Conservation (phyloP, 1,284 basidiomycete species). For the Mycena citricolor region DNA sequence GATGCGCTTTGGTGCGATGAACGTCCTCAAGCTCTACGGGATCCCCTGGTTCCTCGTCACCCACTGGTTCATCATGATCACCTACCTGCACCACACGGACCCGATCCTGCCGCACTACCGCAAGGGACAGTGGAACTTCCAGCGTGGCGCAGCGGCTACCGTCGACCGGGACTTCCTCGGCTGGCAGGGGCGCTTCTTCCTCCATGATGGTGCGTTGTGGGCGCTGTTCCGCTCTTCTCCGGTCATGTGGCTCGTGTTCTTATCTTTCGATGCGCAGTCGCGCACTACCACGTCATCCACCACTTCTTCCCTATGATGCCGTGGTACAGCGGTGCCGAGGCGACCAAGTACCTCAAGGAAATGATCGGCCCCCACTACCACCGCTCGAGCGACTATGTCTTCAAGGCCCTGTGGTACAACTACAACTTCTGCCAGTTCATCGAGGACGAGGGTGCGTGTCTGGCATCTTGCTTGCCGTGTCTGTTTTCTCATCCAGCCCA, state of each 20-base stretch:
- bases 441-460: constrained; percentile 45
- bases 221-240: too few relatives aligned
- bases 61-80: constrained; percentile 45
- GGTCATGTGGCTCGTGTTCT: too few relatives aligned
- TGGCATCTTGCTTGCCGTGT: too few relatives aligned
- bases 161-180: constrained; percentile 48
- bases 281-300: constrained; percentile 50
- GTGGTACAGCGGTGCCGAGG: constrained; percentile 50
- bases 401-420: constrained; percentile 53
- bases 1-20: constrained; percentile 31
- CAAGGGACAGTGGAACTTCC: constrained; percentile 51
- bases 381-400: constrained; percentile 45
- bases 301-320: constrained; percentile 56
- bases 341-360: constrained; percentile 48
- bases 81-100: constrained; percentile 39
- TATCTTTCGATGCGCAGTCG: too few relatives aligned
- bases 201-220: too few relatives aligned
- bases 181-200: constrained; percentile 56
- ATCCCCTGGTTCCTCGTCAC: constrained; percentile 56
- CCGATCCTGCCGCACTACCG: constrained; percentile 52
- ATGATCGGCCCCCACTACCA: constrained; percentile 56
- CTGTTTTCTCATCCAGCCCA: too few relatives aligned
- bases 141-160: constrained; percentile 48
- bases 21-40: constrained; percentile 52
- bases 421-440: constrained; percentile 71